phyloP scores from a whole-genome alignment of 2,329 filamentous ascomycete species.

The Pseudonectria foliicola region DNA sequence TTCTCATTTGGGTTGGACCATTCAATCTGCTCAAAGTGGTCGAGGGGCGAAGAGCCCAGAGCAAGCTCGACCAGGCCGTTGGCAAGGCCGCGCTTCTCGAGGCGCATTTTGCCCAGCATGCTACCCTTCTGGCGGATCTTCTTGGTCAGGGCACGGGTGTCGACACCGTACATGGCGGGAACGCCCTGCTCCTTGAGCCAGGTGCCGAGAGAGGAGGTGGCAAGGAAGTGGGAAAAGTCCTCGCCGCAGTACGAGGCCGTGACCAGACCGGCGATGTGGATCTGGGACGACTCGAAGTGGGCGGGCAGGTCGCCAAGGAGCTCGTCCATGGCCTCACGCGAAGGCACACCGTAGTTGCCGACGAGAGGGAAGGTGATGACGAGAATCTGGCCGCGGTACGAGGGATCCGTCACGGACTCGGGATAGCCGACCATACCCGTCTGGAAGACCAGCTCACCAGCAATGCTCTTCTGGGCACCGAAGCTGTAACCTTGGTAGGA shows the following conservation, averaged over 20 bases:
- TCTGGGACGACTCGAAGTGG: conserved; percentile 86
- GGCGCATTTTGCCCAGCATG: conserved; percentile 87
- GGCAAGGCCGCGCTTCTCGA: conserved; percentile 48
- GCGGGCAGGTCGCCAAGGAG: conserved; percentile 80
- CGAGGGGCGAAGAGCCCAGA: conserved; percentile 20
- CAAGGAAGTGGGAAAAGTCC: conserved; percentile 91
- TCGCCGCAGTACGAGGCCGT: conserved; percentile 89
- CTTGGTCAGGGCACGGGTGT: conserved; percentile 91
- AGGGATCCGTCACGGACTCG: conserved; percentile 83
- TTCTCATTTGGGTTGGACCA: conserved; percentile 90
- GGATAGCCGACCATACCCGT: conserved; percentile 99
- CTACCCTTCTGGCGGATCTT: conserved; percentile 88
- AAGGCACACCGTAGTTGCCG: conserved; percentile 96
- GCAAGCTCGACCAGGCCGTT: conserved; percentile 23
- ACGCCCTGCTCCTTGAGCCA: conserved; percentile 97
- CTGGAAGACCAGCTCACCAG: conserved; percentile 97
- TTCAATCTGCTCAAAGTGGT: conserved; percentile 68
- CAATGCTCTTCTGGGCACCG: conserved; percentile 86
- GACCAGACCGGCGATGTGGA: conserved; percentile 89
- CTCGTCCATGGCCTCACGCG: conserved; percentile 75
- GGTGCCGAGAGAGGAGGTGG: conserved; percentile 78
- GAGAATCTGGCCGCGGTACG: conserved; percentile 86
- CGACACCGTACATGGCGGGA: conserved; percentile 89
- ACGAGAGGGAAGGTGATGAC: conserved; percentile 94
- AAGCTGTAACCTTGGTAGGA: conserved; percentile 95